Evolutionary conservation across 78 protist species (phyloP).

Genomic region (Chrysochromulina tobinii): DNA sequence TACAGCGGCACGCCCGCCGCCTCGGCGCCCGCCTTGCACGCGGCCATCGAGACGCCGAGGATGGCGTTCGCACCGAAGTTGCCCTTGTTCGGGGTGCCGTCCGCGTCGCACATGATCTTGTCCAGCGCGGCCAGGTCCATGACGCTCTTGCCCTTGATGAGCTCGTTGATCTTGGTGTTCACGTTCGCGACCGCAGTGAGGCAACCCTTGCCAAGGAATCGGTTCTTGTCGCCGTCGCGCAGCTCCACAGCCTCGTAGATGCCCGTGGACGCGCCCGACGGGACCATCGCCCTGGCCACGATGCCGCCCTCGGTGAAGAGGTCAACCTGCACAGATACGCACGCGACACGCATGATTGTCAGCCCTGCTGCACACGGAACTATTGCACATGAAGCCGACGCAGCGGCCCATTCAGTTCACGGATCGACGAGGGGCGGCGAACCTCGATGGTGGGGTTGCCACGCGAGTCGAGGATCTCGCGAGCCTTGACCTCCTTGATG

Average conservation of each 20-base stretch:
- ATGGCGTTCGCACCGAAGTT: conserved; percentile 98
- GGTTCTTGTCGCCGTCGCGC: conserved; percentile 73
- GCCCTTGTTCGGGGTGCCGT: conserved; percentile 8
- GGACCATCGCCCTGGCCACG: background rate
- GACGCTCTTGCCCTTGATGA: conserved; percentile 57
- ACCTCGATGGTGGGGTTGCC: conserved; percentile 69
- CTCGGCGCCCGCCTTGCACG: conserved; percentile 76
- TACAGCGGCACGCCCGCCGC: conserved; percentile 90
- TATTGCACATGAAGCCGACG: background rate
- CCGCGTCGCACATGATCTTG: conserved; percentile 63
- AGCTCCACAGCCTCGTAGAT: conserved; percentile 70
- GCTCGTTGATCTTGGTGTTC: conserved; percentile 47
- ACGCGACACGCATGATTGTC: too few relatives aligned
- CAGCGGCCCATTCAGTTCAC: conserved; percentile 19
- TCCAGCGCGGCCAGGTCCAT: conserved; percentile 84
- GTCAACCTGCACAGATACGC: background rate
- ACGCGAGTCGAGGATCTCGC: conserved; percentile 85
- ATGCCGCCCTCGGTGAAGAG: background rate
- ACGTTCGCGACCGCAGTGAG: conserved; percentile 87
- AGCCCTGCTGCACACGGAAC: too few relatives aligned
- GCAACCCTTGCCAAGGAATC: conserved; percentile 90
- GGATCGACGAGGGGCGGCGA: too few relatives aligned
- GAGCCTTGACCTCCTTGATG: too few relatives aligned
- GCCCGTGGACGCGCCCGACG: conserved; percentile 5
- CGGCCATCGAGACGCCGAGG: conserved; percentile 94